Base-by-base conservation (phyloP, 164 flowering plant species). In the Akebia trifoliata region DNA sequence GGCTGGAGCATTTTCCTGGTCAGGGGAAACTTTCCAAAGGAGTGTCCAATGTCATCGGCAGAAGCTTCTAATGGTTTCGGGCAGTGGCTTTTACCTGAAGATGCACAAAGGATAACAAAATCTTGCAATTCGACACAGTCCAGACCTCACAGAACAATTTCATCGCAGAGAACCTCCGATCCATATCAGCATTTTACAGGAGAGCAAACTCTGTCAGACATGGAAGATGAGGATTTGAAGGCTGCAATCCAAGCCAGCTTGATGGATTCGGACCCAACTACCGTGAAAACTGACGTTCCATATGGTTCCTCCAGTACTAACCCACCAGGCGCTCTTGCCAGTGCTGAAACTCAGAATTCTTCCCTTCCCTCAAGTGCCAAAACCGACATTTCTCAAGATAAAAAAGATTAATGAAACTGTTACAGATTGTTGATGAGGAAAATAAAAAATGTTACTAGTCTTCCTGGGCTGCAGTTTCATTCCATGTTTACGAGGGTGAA, bases 1-100 rank as follows among this genome's bases (percentile, higher is more conserved):
- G 97, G 94, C 7, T 93, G 98, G 98, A 93, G 95, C 75, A 89
- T 93, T 39, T 93, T 93, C 69, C 60, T 89, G 26, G 98, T 93
- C 40, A 72, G 88, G 32, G 97, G 98, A 28, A 87, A 81, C 69
- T 89, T 93, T 61, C 97, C 97, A 2, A 81, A 72, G 54, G 98
- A 93, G 57, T 93, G 81, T 39, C 86, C 87, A 15, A 73, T 84
- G 7, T 67, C 91, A 18, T 80, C 90, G 25, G 75, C 86, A 8
- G 98, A 89, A 47, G 75, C 88, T 64, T 76, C 87, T 1, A 80
- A 83, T 61, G 85, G 87, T 15, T 93, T 72, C 46, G 97, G 98
- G 22, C 97, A 89, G 63, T 93, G 98, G 95, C 75, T 93, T 1
- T 74, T 72, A 1, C 98, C 98, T 0, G 97, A 93, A 37, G 97